phyloP scores from a whole-genome alignment of 2,329 filamentous ascomycete species.

The Diaporthe sp. region DNA sequence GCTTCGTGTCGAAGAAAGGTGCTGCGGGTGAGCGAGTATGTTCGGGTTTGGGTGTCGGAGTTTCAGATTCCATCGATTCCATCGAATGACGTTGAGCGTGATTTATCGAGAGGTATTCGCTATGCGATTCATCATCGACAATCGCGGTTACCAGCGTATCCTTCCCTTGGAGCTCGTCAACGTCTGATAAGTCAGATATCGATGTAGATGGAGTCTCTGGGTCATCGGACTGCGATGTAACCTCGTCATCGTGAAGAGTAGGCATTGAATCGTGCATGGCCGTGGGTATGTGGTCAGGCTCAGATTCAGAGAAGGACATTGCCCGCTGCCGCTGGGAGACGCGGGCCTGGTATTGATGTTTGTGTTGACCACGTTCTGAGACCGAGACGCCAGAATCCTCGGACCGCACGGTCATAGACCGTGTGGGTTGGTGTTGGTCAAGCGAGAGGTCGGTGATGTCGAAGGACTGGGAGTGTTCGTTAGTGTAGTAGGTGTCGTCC shows the following conservation, averaged over 20 bases:
- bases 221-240: conserved; percentile 60
- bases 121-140: conserved; percentile 49
- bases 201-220: conserved; percentile 60
- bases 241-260: conserved; percentile 55
- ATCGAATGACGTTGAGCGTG: conserved; percentile 55
- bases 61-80: conserved; percentile 56
- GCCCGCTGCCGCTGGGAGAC: conserved; percentile 63
- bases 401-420: conserved; percentile 64
- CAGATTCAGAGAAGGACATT: conserved; percentile 66
- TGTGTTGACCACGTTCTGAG: conserved; percentile 50
- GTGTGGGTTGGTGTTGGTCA: conserved; percentile 56
- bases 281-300: conserved; percentile 56
- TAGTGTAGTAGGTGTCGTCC: conserved; percentile 50
- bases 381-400: conserved; percentile 58
- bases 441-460: conserved; percentile 47
- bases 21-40: conserved; percentile 44
- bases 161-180: conserved; percentile 50
- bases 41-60: conserved; percentile 59
- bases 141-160: conserved; percentile 43
- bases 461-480: conserved; percentile 56
- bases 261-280: conserved; percentile 48
- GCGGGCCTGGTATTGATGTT: conserved; percentile 50
- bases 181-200: conserved; percentile 61
- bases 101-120: conserved; percentile 54
- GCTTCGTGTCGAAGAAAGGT: conserved; percentile 54